phyloP scores from a whole-genome alignment of 805 yeast genomes.

The Lipomyces yamadae region DNA sequence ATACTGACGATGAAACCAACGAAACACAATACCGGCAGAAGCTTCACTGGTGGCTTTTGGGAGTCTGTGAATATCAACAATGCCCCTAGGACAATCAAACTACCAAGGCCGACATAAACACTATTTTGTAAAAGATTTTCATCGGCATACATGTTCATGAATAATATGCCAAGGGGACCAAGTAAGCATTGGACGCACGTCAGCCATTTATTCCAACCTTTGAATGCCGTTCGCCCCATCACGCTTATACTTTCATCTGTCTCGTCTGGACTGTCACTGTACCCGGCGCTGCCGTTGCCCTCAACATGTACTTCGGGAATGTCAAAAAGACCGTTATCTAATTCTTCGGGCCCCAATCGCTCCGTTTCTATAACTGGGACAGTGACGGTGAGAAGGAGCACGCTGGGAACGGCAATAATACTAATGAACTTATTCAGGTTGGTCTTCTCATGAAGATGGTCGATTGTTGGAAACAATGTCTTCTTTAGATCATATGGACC shows the following conservation, averaged over 20 bases:
- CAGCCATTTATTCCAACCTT: slow-evolving; percentile 39
- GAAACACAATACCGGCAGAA: slow-evolving; percentile 37
- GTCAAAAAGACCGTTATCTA: neutral
- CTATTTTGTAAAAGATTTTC: slow-evolving; percentile 1
- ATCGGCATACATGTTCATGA: slow-evolving; percentile 28
- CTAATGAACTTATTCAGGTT: slow-evolving; percentile 39
- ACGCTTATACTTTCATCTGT: slow-evolving; percentile 34
- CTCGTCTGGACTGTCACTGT: neutral
- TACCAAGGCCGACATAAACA: slow-evolving; percentile 17
- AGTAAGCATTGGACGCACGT: slow-evolving; percentile 45
- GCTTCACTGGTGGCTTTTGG: slow-evolving; percentile 16
- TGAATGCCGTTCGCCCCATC: slow-evolving; percentile 8
- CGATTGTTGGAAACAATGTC: slow-evolving; percentile 44
- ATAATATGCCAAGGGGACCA: slow-evolving; percentile 44
- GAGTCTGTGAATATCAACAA: slow-evolving; percentile 26
- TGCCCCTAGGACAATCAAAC: slow-evolving; percentile 7
- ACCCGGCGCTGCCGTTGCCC: slow-evolving; percentile 7
- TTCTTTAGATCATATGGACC: neutral
- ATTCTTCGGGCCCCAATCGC: slow-evolving; percentile 1
- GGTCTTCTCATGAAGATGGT: slow-evolving; percentile 39
- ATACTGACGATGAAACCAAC: slow-evolving; percentile 71
- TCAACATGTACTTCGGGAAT: slow-evolving; percentile 16
- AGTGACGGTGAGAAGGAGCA: slow-evolving; percentile 43
- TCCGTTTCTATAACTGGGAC: slow-evolving; percentile 44
- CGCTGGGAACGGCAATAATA: slow-evolving; percentile 43